Evolutionary conservation across 2,329 filamentous ascomycete species (phyloP).

Genomic region (Xylariaceae sp.): DNA sequence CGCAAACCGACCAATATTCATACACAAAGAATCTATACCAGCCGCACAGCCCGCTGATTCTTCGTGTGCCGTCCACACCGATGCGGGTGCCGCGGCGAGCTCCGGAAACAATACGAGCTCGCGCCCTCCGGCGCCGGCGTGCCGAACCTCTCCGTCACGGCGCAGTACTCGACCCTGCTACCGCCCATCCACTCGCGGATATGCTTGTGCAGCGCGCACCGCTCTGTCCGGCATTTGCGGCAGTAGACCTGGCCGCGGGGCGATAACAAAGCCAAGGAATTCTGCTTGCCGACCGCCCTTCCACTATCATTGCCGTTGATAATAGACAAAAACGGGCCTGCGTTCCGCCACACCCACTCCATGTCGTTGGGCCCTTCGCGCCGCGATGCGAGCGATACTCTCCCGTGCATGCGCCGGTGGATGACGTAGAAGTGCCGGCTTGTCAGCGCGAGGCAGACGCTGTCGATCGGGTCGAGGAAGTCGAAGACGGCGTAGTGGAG

Average conservation of each 20-base stretch:
- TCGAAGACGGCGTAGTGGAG: slow-evolving; percentile 59
- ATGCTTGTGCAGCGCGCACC: slow-evolving; percentile 62
- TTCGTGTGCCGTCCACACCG: slow-evolving; percentile 54
- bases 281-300: slow-evolving; percentile 18
- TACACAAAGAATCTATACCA: slow-evolving; percentile 17
- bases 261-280: slow-evolving; percentile 44
- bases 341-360: slow-evolving; percentile 61
- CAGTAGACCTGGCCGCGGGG: slow-evolving; percentile 59
- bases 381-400: slow-evolving; percentile 52
- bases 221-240: slow-evolving; percentile 56
- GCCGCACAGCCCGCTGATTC: slow-evolving; percentile 29
- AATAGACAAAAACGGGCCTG: slow-evolving; percentile 40
- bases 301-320: slow-evolving; percentile 13
- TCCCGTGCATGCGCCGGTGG: slow-evolving; percentile 52
- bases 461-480: slow-evolving; percentile 61
- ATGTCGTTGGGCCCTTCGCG: slow-evolving; percentile 59
- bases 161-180: slow-evolving; percentile 53
- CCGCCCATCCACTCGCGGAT: slow-evolving; percentile 57
- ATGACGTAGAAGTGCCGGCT: slow-evolving; percentile 56
- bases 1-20: too few species aligned
- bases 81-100: slow-evolving; percentile 54
- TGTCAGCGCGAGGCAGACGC: slow-evolving; percentile 57
- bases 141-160: slow-evolving; percentile 55
- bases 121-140: slow-evolving; percentile 43
- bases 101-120: slow-evolving; percentile 53